These are phyloP conservation scores for Aspergillus chevalieri DNA, from an alignment of 2,329 filamentous ascomycete genomes.

Conservation along the genomic window DNA sequence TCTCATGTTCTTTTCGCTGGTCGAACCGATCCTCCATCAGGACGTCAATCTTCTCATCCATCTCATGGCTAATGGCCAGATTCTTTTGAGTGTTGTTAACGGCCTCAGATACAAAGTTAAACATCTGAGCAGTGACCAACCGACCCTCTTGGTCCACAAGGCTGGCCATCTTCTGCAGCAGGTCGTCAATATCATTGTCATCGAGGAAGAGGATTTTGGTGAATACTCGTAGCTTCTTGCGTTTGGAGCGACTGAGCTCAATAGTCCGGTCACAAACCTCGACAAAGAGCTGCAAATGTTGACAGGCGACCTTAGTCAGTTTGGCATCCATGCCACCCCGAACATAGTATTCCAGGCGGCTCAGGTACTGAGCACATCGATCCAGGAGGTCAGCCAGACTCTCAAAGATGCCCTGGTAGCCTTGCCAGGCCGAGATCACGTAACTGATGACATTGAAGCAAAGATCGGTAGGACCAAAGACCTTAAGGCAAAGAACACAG, in stretches of 20 bases:
- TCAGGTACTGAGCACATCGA: conserved; percentile 10
- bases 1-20: conserved; percentile 10
- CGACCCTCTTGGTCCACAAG: conserved; percentile 12
- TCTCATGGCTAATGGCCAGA: conserved; percentile 7
- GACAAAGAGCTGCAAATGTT: conserved; percentile 16
- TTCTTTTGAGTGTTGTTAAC: conserved; percentile 8
- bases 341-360: conserved; percentile 13
- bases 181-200: conserved; percentile 13
- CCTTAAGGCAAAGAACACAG: conserved; percentile 3
- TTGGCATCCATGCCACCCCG: conserved; percentile 11
- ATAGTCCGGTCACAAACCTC: conserved; percentile 14
- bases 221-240: conserved; percentile 8
- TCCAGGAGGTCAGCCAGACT: conserved; percentile 12
- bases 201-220: conserved; percentile 14
- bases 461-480: conserved; percentile 14
- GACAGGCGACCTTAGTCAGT: conserved; percentile 12
- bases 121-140: conserved; percentile 12
- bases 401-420: conserved; percentile 16
- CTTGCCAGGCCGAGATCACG: conserved; percentile 15
- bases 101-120: conserved; percentile 9
- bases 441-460: conserved; percentile 17
- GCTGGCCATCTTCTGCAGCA: conserved; percentile 11
- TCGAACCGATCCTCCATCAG: conserved; percentile 10
- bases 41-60: conserved; percentile 12
- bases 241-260: conserved; percentile 10